Evolutionary conservation across 352 stramenopile species (phyloP), one percentile per base, ranked within the genome.

Genomic region (Globisporangium echinulatum): DNA sequence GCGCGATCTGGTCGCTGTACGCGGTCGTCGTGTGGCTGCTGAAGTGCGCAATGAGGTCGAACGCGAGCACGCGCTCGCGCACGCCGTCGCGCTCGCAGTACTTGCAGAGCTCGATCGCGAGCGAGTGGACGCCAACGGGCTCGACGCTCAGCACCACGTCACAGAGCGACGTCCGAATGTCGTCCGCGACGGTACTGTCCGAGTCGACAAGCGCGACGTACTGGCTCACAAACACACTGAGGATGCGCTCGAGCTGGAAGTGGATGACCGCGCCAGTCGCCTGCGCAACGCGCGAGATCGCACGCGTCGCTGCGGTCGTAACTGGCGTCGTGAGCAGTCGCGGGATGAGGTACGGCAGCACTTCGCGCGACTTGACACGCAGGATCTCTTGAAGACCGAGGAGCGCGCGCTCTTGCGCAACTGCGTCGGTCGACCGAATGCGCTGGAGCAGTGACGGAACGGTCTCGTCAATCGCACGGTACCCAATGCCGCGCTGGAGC

Each of bases 321-420:
- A 99, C 82, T 8, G 97, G 97, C 40, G 74, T 85, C 59, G 87
- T 89, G 25, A 99, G 72, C 47, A 99, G 71, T 51, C 90, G 93
- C 14, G 97, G 97, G 51, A 99, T 94, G 57, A 99, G 82, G 69
- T 98, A 98, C 55, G 96, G 90, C 36, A 99, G 75, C 55, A 99
- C 80, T 64, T 99, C 97, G 49, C 90, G 84, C 37, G 95, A 97
- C 70, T 98, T 96, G 44, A 99, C 82, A 43, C 88, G 87, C 53
- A 99, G 66, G 63, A 99, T 98, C 56, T 99, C 96, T 61, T 98
- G 97, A 15, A 99, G 77, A 59, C 97, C 98, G 58, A 97, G 95
- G 44, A 99, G 77, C 38, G 97, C 97, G 59, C 85, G 87, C 54
- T 87, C 75, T 61, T 93, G 82, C 60, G 88, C 82, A 14, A 80